Evolutionary conservation across 2,329 filamentous ascomycete species (phyloP).

Genomic region (Hysterium pulicare): DNA sequence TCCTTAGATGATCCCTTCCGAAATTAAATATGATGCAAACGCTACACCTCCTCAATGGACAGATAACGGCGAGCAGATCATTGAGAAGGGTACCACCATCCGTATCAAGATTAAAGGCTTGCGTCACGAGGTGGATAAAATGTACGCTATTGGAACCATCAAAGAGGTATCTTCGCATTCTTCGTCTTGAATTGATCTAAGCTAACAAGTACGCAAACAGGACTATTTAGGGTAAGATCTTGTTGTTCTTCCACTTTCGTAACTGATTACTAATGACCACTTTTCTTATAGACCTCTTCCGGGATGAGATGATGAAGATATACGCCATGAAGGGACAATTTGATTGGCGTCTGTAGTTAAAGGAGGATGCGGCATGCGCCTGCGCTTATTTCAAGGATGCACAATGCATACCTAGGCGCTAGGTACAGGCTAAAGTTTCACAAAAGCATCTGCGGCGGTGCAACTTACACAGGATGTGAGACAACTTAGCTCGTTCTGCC

Average conservation of each 20-base stretch:
- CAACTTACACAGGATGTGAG: too few species aligned
- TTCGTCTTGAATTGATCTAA: too few species aligned
- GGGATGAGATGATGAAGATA: too few species aligned
- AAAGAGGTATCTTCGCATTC: slow-evolving; percentile 62
- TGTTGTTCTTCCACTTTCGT: not conserved
- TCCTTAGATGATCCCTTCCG: slow-evolving; percentile 76
- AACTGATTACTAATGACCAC: too few species aligned
- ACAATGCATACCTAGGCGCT: too few species aligned
- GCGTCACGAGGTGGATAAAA: slow-evolving; percentile 86
- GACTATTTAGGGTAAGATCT: slow-evolving; percentile 37
- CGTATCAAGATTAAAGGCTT: slow-evolving; percentile 93
- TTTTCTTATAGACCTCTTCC: slow-evolving; percentile 1
- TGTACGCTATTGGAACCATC: slow-evolving; percentile 97
- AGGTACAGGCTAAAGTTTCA: too few species aligned
- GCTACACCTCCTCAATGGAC: slow-evolving; percentile 96
- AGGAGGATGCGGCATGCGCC: too few species aligned
- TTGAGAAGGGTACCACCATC: slow-evolving; percentile 90
- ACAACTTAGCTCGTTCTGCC: too few species aligned
- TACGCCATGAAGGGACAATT: too few species aligned
- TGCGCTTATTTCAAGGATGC: too few species aligned
- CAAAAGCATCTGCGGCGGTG: too few species aligned
- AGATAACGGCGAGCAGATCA: slow-evolving; percentile 88
- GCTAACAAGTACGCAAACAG: slow-evolving; percentile 20
- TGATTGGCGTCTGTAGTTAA: too few species aligned
- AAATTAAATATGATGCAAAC: slow-evolving; percentile 92